phyloP scores from a whole-genome alignment of 1,139 yeast genomes.

The Debaryomycetaceae sp. region DNA sequence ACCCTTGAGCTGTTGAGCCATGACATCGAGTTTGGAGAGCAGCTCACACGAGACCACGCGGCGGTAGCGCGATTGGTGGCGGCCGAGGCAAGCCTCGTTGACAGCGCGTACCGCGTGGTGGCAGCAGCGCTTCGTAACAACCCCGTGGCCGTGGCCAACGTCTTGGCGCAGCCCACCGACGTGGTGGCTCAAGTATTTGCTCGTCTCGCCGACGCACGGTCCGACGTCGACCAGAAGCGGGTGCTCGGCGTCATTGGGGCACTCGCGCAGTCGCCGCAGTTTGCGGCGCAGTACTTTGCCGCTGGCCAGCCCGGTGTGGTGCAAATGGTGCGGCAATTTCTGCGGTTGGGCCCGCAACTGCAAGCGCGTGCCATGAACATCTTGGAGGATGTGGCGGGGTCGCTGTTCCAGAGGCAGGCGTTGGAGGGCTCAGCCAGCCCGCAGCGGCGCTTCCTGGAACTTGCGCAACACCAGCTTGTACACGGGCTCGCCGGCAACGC shows the following conservation, averaged over 20 bases:
- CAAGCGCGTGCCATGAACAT: slow-evolving; percentile 35
- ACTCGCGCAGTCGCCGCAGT: slow-evolving; percentile 28
- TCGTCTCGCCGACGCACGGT: slow-evolving; percentile 14
- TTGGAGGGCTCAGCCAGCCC: slow-evolving; percentile 20
- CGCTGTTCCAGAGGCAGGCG: slow-evolving; percentile 18
- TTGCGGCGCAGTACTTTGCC: slow-evolving; percentile 23
- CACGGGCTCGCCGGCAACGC: slow-evolving; percentile 23
- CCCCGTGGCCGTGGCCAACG: slow-evolving; percentile 48
- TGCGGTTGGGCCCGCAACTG: slow-evolving; percentile 24
- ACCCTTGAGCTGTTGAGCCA: slow-evolving; percentile 57
- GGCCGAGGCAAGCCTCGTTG: slow-evolving; percentile 24
- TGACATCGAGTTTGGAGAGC: slow-evolving; percentile 59
- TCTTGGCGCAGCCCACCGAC: slow-evolving; percentile 14
- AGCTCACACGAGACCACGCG: slow-evolving; percentile 21
- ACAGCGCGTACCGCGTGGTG: slow-evolving; percentile 46
- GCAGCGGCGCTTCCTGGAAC: slow-evolving; percentile 23
- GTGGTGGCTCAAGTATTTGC: slow-evolving; percentile 17
- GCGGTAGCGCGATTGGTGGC: too few species aligned
- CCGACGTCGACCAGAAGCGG: slow-evolving; percentile 40
- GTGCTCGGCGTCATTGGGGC: slow-evolving; percentile 46
- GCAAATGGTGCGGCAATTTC: slow-evolving; percentile 23
- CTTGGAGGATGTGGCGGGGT: slow-evolving; percentile 34
- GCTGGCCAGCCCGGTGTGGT: slow-evolving; percentile 17
- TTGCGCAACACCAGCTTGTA: slow-evolving; percentile 26
- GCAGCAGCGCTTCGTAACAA: slow-evolving; percentile 68